phyloP scores from a whole-genome alignment of 1,284 basidiomycete species.

The Phenoliferia sp. region DNA sequence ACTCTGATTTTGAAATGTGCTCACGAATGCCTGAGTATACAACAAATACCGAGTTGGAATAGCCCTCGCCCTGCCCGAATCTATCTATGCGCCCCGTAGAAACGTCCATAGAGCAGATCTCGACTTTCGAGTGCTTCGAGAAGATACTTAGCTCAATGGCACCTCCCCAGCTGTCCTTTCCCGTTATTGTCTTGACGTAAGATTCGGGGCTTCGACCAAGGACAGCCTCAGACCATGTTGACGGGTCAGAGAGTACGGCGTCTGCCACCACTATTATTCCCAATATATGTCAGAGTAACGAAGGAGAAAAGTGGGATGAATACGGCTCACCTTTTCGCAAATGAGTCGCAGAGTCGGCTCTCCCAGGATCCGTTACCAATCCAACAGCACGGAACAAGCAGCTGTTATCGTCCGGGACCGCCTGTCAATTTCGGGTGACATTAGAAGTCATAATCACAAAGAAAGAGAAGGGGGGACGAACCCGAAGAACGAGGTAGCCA shows the following conservation, averaged over 20 bases:
- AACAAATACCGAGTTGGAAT: slow-evolving; percentile 55
- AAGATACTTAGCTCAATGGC: slow-evolving; percentile 71
- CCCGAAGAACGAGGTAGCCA: slow-evolving; percentile 23
- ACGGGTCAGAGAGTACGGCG: slow-evolving; percentile 63
- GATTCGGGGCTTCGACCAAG: slow-evolving; percentile 62
- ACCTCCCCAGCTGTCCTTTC: slow-evolving; percentile 81
- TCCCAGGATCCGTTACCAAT: slow-evolving; percentile 75
- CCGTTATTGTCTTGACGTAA: slow-evolving; percentile 75
- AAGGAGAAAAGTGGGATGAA: not conserved
- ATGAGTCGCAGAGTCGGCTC: slow-evolving; percentile 52
- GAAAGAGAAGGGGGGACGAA: not conserved
- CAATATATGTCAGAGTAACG: too few species aligned
- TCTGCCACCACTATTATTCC: slow-evolving; percentile 78
- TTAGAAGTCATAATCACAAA: too few species aligned
- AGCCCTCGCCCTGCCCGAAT: slow-evolving; percentile 56
- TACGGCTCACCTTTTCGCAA: not conserved
- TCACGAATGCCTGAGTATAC: slow-evolving; percentile 82
- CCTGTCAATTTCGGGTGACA: slow-evolving; percentile 1
- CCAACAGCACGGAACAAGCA: slow-evolving; percentile 84
- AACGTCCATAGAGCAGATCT: slow-evolving; percentile 85
- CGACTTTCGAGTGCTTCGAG: slow-evolving; percentile 69
- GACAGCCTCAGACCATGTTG: slow-evolving; percentile 73
- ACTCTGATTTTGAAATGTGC: slow-evolving; percentile 21
- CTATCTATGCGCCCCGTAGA: slow-evolving; percentile 83
- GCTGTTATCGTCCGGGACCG: slow-evolving; percentile 47